Evolutionary conservation across 345 rosid genomes (phyloP).

Genomic region (Carallia pectinifolia): DNA sequence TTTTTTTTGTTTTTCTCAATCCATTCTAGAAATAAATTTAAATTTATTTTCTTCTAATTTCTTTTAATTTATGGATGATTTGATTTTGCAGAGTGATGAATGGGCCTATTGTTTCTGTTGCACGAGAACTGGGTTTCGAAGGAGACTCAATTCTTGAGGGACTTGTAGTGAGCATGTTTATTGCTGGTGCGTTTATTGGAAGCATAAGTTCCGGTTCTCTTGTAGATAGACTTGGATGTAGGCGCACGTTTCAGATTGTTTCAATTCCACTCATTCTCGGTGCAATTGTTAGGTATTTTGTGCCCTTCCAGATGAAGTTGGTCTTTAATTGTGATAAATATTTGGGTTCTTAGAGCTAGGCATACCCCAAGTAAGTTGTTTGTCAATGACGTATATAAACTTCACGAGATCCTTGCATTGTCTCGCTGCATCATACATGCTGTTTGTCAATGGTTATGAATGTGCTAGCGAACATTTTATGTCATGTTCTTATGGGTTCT

Average conservation of each 20-base stretch:
- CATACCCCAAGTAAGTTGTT: neutral
- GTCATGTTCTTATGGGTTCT: neutral
- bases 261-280: slow-evolving; percentile 59
- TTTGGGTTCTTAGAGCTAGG: neutral
- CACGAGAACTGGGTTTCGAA: slow-evolving; percentile 70
- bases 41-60: neutral
- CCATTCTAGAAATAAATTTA: neutral
- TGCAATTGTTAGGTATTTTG: slow-evolving; percentile 56
- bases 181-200: slow-evolving; percentile 78
- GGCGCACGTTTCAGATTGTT: slow-evolving; percentile 65
- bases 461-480: neutral
- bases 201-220: slow-evolving; percentile 58
- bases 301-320: too few relatives aligned
- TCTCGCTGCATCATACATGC: too few relatives aligned
- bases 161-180: slow-evolving; percentile 77
- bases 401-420: too few relatives aligned
- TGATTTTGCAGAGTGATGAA: slow-evolving; percentile 64
- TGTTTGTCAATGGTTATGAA: too few relatives aligned
- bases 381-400: neutral
- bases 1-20: neutral
- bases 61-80: neutral
- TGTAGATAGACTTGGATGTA: slow-evolving; percentile 62
- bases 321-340: too few relatives aligned
- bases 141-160: slow-evolving; percentile 70
- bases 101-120: slow-evolving; percentile 73